Base-by-base conservation (phyloP, 352 stramenopile genomes). In the Pythium folliculosum region DNA sequence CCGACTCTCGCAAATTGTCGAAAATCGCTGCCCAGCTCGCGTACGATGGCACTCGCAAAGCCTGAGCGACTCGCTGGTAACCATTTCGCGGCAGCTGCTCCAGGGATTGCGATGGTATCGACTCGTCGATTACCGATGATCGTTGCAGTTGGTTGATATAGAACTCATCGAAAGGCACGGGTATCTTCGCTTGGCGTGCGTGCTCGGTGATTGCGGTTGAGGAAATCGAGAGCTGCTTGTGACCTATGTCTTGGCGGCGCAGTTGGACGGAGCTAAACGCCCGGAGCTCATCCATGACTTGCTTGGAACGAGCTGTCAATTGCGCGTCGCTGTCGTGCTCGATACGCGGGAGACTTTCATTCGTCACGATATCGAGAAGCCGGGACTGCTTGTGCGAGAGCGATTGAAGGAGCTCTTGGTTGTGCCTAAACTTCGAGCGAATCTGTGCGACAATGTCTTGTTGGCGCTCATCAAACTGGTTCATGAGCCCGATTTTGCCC, bases 391-490 rank as follows among this genome's bases (percentile, higher is more conserved):
- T 78, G 12, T 55, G 32, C 0, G 50, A 60, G 19, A 82, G 51
- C 0, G 73, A 58, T 1, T 45, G 12, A 10, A 76, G 47, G 3
- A 77, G 50, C 9, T 60, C 60, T 53, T 79, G 55, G 50, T 82
- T 82, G 22, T 77, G 67, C 3, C 55, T 23, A 32, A 65, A 71
- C 37, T 79, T 71, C 19, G 53, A 40, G 25, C 73, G 59, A 32
- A 82, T 78, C 5, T 79, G 69, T 23, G 49, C 40, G 5, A 85
- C 63, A 22, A 85, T 75, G 27, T 76, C 62, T 17, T 70, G 53
- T 60, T 85, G 77, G 1, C 77, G 75, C 14, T 74, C 70, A 5
- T 81, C 73, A 47, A 85, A 85, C 22, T 43, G 75, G 45, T 71
- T 72, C 63, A 85, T 75, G 32, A 81, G 65, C 32, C 76, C 73